Base-by-base conservation (phyloP, 805 yeast species). In the Ogataea paraovalis region DNA sequence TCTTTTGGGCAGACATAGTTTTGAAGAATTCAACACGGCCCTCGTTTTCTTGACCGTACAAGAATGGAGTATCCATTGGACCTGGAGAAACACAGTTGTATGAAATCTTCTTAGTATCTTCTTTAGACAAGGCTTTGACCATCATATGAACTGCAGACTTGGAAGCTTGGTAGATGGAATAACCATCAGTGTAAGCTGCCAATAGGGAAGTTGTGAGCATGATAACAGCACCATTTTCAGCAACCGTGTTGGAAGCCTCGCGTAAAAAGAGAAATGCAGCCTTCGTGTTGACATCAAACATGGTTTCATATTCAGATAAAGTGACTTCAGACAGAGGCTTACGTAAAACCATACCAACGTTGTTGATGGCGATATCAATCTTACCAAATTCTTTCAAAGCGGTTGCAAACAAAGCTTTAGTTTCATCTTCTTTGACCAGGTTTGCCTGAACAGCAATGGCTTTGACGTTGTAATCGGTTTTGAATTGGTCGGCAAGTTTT, bases 61-160 rank as follows among this genome's bases (percentile, higher is more conserved):
- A 70, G 66, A 80, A 79, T 50, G 83, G 83, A 9, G 85, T 80
- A 57, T 79, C 83, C 83, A 79, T 79, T 46, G 85, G 84, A 43
- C 84, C 85, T 42, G 84, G 85, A 3, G 85, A 82, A 47, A 80
- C 80, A 55, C 75, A 70, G 54, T 78, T 78, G 54, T 75, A 81
- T 12, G 76, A 68, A 49, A 80, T 72, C 21, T 70, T 70, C 57
- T 68, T 75, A 25, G 66, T 68, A 45, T 78, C 68, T 58, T 80
- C 84, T 60, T 79, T 76, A 14, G 83, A 75, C n/a, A 79, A 72
- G 16, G 80, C 59, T 57, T 78, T 79, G 45, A 71, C 58, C 65
- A 78, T 75, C 60, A 67, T 71, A 55, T 78, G 82, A 49, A 79
- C 84, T 13, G 78, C 74, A 6, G 78, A 74, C 59, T 79, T 80